phyloP scores from a whole-genome alignment of 2,329 filamentous ascomycete genomes.

The Orbilia javanica region DNA sequence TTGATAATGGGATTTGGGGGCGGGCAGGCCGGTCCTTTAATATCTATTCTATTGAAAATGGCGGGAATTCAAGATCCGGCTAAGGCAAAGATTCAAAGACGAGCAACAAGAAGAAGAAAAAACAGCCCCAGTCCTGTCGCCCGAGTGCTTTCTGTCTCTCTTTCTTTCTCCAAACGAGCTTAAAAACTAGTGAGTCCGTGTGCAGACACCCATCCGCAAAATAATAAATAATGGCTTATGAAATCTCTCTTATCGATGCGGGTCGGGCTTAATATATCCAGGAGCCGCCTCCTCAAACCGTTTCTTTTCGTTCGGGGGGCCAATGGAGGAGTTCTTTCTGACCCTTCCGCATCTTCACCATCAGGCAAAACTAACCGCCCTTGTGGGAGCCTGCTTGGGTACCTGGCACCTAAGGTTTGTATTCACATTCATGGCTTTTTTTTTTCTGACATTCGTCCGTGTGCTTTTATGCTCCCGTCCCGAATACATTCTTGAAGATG shows the following conservation, averaged over 20 bases:
- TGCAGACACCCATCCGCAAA: too few relatives aligned
- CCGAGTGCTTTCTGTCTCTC: background rate
- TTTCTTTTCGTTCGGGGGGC: background rate
- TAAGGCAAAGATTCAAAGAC: background rate
- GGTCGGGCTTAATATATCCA: conserved; percentile 23
- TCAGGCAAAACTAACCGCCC: conserved; percentile 55
- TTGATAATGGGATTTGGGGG: too few relatives aligned
- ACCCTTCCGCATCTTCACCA: background rate
- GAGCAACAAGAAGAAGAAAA: background rate
- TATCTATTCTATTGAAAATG: background rate
- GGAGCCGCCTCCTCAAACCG: conserved; percentile 25
- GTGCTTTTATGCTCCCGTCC: background rate
- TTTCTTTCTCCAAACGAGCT: background rate
- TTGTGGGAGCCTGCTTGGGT: conserved; percentile 28
- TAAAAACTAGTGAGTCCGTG: too few relatives aligned
- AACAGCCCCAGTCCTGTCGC: conserved; percentile 8
- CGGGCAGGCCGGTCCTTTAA: background rate
- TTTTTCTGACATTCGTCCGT: too few relatives aligned
- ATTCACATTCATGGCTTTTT: too few relatives aligned
- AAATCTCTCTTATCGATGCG: conserved; percentile 16
- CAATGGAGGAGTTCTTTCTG: conserved; percentile 38
- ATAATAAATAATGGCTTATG: too few relatives aligned
- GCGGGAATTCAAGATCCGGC: conserved; percentile 15
- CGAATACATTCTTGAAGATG: conserved; percentile 8
- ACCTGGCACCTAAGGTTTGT: conserved; percentile 39